Evolutionary conservation across 2,329 filamentous ascomycete genomes (phyloP), one percentile per base, ranked within the genome.

Genomic region (Botrytis pseudocinerea): DNA sequence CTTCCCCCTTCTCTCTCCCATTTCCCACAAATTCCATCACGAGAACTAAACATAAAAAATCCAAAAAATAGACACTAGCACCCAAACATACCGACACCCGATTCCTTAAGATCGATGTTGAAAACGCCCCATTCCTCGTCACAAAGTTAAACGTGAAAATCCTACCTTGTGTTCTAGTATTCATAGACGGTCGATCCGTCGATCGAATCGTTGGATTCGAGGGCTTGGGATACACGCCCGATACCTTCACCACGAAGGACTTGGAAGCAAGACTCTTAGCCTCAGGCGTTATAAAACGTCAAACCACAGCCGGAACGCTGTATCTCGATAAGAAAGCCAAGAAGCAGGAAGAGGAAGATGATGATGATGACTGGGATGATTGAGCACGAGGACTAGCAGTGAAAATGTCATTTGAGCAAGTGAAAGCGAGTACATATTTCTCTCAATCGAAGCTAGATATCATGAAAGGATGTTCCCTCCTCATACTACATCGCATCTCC

Each of bases 131-230:
- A 1, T 90, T 89, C 74, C 80, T 90, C 70, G 87, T 89, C 40
- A 85, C 86, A 5, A 88, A 87, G 77, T 80, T 90, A 44, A 87
- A 86, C 54, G 82, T 90, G 28, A 84, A 89, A 77, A 87, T 89
- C 4, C 80, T 90, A 60, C 88, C 88, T 7, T 90, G 88, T 77
- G 86, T 90, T 28, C 83, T 89, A 69, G 84, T 85, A 5, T 90
- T 89, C 77, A 82, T 87, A 35, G 85, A 88, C 76, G 88, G 87
- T 12, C 82, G 87, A 64, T 83, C 85, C 61, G 85, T 85, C 54
- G 88, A 89, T 77, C 82, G 87, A 40, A 86, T 90, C 51, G 83
- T 89, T 72, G 88, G 88, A 1, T 90, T 90, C 76, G 88, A 89
- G 76, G 87, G 87, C 4, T 81, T 90, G 16, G 86, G 87, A 22